phyloP scores from a whole-genome alignment of 129 eudicot genomes.

The Flaveria brownii region DNA sequence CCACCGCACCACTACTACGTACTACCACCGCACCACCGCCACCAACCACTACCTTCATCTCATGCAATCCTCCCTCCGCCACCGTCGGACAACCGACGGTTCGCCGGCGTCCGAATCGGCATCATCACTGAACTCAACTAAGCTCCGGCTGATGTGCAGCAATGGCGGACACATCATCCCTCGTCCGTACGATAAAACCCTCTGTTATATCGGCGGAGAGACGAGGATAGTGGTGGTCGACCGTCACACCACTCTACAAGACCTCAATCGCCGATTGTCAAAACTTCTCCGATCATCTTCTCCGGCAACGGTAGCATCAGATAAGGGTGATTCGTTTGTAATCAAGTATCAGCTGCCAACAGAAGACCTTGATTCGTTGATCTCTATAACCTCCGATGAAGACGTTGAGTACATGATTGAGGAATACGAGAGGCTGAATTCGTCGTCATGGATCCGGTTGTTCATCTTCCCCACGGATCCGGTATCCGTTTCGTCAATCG shows the following conservation, averaged over 20 bases:
- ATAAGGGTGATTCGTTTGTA: conserved; percentile 31
- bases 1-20: neutral
- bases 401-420: conserved; percentile 42
- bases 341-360: conserved; percentile 62
- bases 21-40: conserved; percentile 30
- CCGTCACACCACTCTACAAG: conserved; percentile 33
- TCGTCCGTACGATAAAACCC: conserved; percentile 48
- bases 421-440: conserved; percentile 53
- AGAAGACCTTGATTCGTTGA: conserved; percentile 64
- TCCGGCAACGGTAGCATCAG: neutral
- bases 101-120: too few species aligned
- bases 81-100: too few species aligned
- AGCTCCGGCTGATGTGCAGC: conserved; percentile 54
- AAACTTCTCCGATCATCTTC: conserved; percentile 37
- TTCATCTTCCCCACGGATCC: conserved; percentile 56
- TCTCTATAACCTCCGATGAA: conserved; percentile 52
- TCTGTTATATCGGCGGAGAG: conserved; percentile 56
- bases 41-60: conserved; percentile 7
- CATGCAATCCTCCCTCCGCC: too few species aligned
- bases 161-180: conserved; percentile 57
- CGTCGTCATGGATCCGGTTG: conserved; percentile 37
- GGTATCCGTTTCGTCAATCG: conserved; percentile 24
- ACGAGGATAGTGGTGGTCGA: conserved; percentile 47
- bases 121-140: neutral
- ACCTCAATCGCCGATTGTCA: conserved; percentile 31